These are phyloP conservation scores for Hyaloperonospora brassicae DNA, from an alignment of 352 stramenopile genomes.

Conservation along the genomic window DNA sequence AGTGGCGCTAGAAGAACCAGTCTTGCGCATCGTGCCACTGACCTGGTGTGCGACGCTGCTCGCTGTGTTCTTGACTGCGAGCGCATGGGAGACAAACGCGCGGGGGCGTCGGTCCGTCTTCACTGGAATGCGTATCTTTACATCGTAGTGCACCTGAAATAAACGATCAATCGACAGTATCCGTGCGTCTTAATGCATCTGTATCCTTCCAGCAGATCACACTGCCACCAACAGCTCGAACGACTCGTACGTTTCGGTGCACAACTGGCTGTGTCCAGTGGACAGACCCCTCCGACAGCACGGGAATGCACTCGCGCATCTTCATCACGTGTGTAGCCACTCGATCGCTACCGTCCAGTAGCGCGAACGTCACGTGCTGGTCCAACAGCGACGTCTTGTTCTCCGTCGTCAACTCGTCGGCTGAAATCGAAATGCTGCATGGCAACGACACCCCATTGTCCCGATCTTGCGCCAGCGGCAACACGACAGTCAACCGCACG, in stretches of 20 bases:
- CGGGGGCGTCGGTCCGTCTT: slow-evolving; percentile 40
- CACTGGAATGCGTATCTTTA: slow-evolving; percentile 32
- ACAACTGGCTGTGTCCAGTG: slow-evolving; percentile 32
- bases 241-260: slow-evolving; percentile 24
- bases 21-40: neutral
- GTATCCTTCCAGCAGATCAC: neutral
- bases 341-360: slow-evolving; percentile 22
- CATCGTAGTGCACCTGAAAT: slow-evolving; percentile 22
- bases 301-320: slow-evolving; percentile 42
- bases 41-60: slow-evolving; percentile 38
- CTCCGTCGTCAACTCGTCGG: slow-evolving; percentile 19
- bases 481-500: slow-evolving; percentile 11
- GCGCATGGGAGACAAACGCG: slow-evolving; percentile 30
- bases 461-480: slow-evolving; percentile 12
- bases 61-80: slow-evolving; percentile 35
- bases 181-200: neutral
- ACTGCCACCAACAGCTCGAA: slow-evolving; percentile 1
- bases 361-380: slow-evolving; percentile 32
- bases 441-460: slow-evolving; percentile 26
- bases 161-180: neutral
- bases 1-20: neutral
- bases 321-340: slow-evolving; percentile 30
- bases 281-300: slow-evolving; percentile 36
- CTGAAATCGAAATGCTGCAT: slow-evolving; percentile 27
- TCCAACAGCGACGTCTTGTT: slow-evolving; percentile 33